A percentile compares a stretch with the other conserved stretches of the same genome.
Evolutionary conservation across 2,329 filamentous ascomycete species (phyloP).

Genomic region (Tolypocladium sp.): DNA sequence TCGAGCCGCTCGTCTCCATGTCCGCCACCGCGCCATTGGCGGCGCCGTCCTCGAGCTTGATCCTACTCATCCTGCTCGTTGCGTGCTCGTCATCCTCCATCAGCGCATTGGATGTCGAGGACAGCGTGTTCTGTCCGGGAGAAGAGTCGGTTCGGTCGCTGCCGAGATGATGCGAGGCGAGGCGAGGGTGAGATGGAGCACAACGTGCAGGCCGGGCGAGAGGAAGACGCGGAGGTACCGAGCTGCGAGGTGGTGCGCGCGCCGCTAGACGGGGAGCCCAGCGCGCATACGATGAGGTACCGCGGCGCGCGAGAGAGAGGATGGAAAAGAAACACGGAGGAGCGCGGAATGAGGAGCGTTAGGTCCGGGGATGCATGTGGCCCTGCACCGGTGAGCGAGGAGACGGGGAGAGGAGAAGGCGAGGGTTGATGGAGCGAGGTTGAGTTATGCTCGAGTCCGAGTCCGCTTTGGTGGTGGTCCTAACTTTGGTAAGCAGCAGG

Average conservation of each 20-base stretch:
- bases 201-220: neutral
- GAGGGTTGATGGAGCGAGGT: neutral
- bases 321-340: neutral
- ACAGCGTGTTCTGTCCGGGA: neutral
- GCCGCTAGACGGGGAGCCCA: neutral
- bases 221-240: neutral
- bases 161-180: neutral
- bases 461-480: neutral
- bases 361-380: constrained; percentile 9
- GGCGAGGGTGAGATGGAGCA: neutral
- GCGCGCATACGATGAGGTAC: neutral
- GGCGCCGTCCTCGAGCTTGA: constrained; percentile 32
- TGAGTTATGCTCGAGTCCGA: neutral
- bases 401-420: neutral
- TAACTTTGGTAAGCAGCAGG: neutral
- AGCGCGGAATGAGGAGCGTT: neutral
- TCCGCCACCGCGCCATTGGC: constrained; percentile 28
- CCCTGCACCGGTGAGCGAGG: constrained; percentile 7
- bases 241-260: neutral
- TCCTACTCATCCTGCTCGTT: constrained; percentile 30
- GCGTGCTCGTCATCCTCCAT: constrained; percentile 34
- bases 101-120: constrained; percentile 6
- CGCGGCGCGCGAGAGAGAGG: neutral
- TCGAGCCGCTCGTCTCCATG: constrained; percentile 29
- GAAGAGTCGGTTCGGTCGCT: neutral